Evolutionary conservation across 179 eudicot genomes (phyloP).

Genomic region (Corrigiola litoralis): DNA sequence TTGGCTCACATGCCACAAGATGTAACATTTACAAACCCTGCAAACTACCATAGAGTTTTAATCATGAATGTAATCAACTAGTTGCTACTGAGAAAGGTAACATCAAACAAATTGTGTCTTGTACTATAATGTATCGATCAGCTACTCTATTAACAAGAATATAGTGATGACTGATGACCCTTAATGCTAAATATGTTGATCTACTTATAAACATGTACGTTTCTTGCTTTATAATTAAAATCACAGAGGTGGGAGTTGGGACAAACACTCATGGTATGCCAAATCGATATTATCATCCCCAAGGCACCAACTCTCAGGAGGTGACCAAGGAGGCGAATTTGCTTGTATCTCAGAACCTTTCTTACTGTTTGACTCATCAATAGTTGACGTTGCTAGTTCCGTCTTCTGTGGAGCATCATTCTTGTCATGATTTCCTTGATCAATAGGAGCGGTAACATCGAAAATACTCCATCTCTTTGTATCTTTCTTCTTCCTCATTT

Average conservation of each 20-base stretch:
- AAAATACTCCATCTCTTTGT: constrained; percentile 14
- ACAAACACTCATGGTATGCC: not conserved
- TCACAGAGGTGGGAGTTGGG: constrained; percentile 10
- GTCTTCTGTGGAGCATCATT: not conserved
- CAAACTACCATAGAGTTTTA: too few relatives aligned
- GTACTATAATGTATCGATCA: too few relatives aligned
- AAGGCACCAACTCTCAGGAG: constrained; percentile 8
- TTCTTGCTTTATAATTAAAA: not conserved
- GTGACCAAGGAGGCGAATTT: not conserved
- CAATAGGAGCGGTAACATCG: constrained; percentile 1
- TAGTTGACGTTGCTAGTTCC: not conserved
- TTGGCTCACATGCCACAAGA: too few relatives aligned
- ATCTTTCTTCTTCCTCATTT: not conserved
- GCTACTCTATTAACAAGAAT: too few relatives aligned
- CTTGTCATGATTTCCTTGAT: not conserved
- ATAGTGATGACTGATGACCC: too few relatives aligned
- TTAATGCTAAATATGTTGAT: too few relatives aligned
- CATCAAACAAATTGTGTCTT: not conserved
- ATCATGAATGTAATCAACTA: too few relatives aligned
- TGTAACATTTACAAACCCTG: too few relatives aligned
- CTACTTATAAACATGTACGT: not conserved
- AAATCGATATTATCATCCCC: constrained; percentile 1
- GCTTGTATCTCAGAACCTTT: not conserved
- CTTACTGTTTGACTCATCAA: too few relatives aligned
- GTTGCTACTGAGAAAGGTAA: too few relatives aligned